Conservation (phyloP, 2,329 filamentous ascomycete species). For the Paecilomyces formosus region DNA sequence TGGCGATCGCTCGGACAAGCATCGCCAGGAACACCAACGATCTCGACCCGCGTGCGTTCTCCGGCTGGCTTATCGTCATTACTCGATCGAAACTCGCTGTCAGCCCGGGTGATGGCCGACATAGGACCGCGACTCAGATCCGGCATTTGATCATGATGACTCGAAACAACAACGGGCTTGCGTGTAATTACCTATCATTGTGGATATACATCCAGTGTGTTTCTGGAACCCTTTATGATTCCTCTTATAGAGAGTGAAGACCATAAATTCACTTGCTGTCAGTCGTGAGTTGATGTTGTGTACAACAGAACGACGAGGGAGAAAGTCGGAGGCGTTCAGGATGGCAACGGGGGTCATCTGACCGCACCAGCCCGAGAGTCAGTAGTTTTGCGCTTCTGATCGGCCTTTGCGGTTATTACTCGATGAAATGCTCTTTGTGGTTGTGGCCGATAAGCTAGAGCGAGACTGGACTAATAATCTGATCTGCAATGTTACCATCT, state of each 20-base stretch:
- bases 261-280: background rate
- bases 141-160: background rate
- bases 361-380: background rate
- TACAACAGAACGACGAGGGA: background rate
- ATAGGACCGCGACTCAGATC: background rate
- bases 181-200: background rate
- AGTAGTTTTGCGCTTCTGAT: background rate
- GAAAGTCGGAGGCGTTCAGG: background rate
- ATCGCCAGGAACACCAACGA: background rate
- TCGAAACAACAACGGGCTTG: background rate
- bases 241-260: background rate
- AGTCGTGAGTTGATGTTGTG: background rate
- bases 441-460: background rate
- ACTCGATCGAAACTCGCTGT: slow-evolving; percentile 12
- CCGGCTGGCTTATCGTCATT: slow-evolving; percentile 6
- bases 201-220: background rate
- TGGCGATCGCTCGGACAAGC: background rate
- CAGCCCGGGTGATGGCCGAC: background rate
- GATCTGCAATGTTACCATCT: background rate
- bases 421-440: background rate
- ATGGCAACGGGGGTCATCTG: background rate
- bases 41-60: background rate
- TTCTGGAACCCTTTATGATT: background rate
- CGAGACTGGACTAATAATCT: background rate
- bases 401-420: background rate